phyloP scores from a whole-genome alignment of 495 filamentous ascomycete genomes.

The Aspergillus conjunctus region DNA sequence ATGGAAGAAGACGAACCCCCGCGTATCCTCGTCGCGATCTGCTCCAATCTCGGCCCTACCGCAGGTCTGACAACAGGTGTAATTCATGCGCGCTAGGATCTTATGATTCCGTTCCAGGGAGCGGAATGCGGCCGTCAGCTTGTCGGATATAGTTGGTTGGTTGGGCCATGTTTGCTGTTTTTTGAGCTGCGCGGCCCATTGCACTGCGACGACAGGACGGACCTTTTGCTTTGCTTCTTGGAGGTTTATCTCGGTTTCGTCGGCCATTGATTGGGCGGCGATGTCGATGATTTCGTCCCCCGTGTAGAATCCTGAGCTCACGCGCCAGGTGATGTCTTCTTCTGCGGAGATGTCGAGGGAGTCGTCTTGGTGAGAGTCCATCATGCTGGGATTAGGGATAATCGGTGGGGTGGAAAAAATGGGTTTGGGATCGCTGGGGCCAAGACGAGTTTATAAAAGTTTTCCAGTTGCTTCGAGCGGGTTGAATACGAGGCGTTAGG shows the following conservation, averaged over 20 bases:
- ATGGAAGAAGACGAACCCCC: constrained; percentile 3
- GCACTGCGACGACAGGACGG: neutral
- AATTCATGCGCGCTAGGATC: neutral
- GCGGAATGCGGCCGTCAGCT: neutral
- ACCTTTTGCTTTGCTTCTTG: neutral
- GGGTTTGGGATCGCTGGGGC: too few species aligned
- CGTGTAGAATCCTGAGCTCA: neutral
- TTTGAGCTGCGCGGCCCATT: neutral
- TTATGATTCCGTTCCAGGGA: neutral
- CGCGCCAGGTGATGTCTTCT: constrained; percentile 1
- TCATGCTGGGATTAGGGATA: too few species aligned
- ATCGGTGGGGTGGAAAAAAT: too few species aligned
- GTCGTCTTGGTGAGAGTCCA: neutral
- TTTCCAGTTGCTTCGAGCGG: too few species aligned
- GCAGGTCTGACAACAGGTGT: neutral
- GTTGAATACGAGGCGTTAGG: too few species aligned
- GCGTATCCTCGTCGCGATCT: neutral
- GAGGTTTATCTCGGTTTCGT: neutral
- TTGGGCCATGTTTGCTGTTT: constrained; percentile 2
- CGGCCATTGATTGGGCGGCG: neutral
- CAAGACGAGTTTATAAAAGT: too few species aligned
- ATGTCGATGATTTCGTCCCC: neutral
- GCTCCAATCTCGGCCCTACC: neutral
- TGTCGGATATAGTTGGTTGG: neutral
- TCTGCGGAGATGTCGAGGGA: neutral